Evolutionary conservation across 176 grass and related monocot genomes (phyloP).

Genomic region (Microstegium vimineum): DNA sequence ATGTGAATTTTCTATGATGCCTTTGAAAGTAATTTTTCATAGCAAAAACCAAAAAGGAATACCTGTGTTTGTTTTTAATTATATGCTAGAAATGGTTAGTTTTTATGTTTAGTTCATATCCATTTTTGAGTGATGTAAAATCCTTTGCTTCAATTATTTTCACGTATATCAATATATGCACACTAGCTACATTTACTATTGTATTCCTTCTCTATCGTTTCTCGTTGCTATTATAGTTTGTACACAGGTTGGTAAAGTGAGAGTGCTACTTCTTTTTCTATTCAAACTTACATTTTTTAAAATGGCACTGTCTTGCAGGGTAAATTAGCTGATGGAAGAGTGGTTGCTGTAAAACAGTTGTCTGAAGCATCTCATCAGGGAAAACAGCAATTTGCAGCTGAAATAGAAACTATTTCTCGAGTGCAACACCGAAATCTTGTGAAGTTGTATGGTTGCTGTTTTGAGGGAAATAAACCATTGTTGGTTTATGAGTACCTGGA

Average conservation of each 20-base stretch:
- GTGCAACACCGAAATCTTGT: slow-evolving; percentile 86
- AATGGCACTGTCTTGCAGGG: slow-evolving; percentile 44
- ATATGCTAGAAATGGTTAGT: background rate
- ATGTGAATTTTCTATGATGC: background rate
- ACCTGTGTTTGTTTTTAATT: background rate
- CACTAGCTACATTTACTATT: background rate
- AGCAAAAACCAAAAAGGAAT: background rate
- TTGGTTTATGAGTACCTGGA: slow-evolving; percentile 87
- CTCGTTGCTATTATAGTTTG: background rate
- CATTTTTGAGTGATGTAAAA: background rate
- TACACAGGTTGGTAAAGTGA: background rate
- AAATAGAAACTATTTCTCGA: slow-evolving; percentile 94
- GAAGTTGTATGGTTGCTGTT: slow-evolving; percentile 85
- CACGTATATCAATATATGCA: background rate
- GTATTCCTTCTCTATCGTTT: background rate
- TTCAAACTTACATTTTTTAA: background rate
- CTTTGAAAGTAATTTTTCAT: background rate
- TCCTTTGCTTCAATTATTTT: background rate
- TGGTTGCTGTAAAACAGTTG: slow-evolving; percentile 76
- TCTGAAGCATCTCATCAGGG: slow-evolving; percentile 72
- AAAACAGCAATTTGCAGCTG: slow-evolving; percentile 67
- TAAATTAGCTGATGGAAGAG: slow-evolving; percentile 63
- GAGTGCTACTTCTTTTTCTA: background rate
- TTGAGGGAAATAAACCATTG: slow-evolving; percentile 68
- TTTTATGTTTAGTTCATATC: background rate